Evolutionary conservation across 805 yeast genomes (phyloP), one percentile per base, ranked within the genome.

Genomic region (Saccharomycopsis schoenii): DNA sequence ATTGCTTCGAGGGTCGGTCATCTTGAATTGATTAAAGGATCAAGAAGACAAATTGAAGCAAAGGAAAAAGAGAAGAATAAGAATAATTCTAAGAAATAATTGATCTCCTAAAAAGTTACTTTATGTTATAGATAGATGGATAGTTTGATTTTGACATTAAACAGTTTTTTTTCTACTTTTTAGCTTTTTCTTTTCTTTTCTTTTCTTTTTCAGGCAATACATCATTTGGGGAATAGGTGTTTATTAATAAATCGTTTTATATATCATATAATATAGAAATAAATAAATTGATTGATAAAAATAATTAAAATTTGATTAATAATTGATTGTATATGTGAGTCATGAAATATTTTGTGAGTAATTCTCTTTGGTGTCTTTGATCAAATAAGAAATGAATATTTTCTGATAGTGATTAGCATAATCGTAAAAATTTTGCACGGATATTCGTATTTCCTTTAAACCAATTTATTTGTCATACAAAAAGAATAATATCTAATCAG

Each of bases 1-100:
- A 83, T 93, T 66, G 85, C 97, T 1, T 80, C 96, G 61, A 81
- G 93, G 71, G 97, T 93, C 8, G 99, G 99, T 29, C 98, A 93
- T 72, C 79, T 93, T 68, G 99, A 93, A 74, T 71, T 93, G 47
- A 76, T 93, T 65, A 91, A 89, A 72, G 99, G 99, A 15, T 85
- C 94, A 8, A 84, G 97, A 77, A 83, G 96, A 74, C 83, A 88
- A 67, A 62, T 89, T 17, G 97, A 89, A 70, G 88, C 81, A 70
- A 76, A 72, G 17, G 81, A 77, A 65, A 83, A 81, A 71, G 81
- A 77, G 65, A 83, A 81, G 71, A 69, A 68, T 56, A 74, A 78
- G 68, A 69, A 72, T 60, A 58, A 60, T 5, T 21, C 24, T 24
- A 65, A 63, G 60, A 56, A 63, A 64, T 55, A 40, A 55, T 17